A percentile compares a stretch with the other conserved stretches of the same genome.
Conservation (phyloP, 805 yeast genomes). For the Metschnikowia koreensis region DNA sequence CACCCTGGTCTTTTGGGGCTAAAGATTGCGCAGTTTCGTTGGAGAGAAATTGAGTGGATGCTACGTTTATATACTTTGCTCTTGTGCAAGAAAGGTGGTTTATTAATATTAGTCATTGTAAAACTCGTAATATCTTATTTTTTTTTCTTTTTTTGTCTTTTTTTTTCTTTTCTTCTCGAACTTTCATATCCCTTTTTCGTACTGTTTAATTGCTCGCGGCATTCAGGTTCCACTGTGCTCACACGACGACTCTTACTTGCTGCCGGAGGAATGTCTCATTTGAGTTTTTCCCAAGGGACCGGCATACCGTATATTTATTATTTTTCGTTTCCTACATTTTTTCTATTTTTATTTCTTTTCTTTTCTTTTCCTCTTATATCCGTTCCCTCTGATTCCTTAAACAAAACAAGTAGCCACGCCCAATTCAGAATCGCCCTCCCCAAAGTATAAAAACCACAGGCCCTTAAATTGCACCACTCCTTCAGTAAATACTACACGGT, state of each 20-base stretch:
- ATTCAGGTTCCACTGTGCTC: neutral
- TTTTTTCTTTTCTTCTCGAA: too few relatives aligned
- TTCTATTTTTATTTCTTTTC: too few relatives aligned
- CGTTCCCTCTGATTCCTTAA: neutral
- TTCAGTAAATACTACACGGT: constrained; percentile 43
- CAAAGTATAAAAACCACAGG: constrained; percentile 41
- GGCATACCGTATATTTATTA: too few relatives aligned
- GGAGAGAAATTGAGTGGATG: too few relatives aligned
- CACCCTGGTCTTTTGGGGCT: too few relatives aligned
- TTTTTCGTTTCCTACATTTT: too few relatives aligned
- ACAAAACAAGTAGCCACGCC: constrained; percentile 37
- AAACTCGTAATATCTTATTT: neutral
- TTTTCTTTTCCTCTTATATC: too few relatives aligned
- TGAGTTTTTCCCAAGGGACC: too few relatives aligned
- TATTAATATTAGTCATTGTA: too few relatives aligned
- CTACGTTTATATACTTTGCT: too few relatives aligned
- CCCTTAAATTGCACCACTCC: constrained; percentile 43
- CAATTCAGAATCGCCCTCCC: constrained; percentile 43
- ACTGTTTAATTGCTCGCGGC: neutral
- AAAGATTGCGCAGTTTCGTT: too few relatives aligned
- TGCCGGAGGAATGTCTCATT: neutral
- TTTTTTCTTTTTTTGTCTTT: neutral
- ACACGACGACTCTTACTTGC: neutral
- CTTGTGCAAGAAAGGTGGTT: too few relatives aligned
- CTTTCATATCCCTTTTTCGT: neutral